Conservation (phyloP, 202 grass and related monocot genomes). For the Zizania palustris region DNA sequence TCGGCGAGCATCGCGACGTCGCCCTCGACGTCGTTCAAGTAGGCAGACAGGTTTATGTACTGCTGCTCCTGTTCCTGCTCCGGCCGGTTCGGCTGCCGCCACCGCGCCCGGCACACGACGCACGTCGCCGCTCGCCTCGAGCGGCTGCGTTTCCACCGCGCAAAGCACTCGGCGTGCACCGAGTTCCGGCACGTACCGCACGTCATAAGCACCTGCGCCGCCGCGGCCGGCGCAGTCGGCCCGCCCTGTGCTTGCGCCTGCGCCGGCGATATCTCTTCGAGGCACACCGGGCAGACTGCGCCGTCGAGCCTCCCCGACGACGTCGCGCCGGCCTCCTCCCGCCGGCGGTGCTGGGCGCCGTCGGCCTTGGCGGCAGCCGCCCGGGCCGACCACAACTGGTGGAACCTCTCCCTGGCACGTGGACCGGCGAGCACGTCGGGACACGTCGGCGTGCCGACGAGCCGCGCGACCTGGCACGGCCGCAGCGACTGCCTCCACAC, state of each 20-base stretch:
- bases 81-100: constrained; percentile 57
- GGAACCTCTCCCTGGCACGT: constrained; percentile 69
- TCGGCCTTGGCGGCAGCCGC: background rate
- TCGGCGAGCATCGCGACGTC: constrained; percentile 41
- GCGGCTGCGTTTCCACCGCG: constrained; percentile 81
- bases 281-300: constrained; percentile 74
- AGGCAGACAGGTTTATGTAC: constrained; percentile 86
- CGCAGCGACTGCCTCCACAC: constrained; percentile 72
- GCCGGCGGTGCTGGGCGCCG: background rate
- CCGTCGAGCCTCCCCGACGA: constrained; percentile 41
- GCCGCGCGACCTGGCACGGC: constrained; percentile 67
- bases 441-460: constrained; percentile 59
- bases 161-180: constrained; percentile 83
- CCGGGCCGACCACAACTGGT: constrained; percentile 52
- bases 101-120: constrained; percentile 87
- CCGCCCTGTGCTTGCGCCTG: background rate
- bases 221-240: background rate
- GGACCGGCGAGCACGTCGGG: constrained; percentile 57
- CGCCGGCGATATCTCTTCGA: constrained; percentile 64
- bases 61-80: constrained; percentile 22
- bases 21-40: constrained; percentile 52
- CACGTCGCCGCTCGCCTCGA: constrained; percentile 70
- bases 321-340: background rate
- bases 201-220: constrained; percentile 45
- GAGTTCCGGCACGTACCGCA: constrained; percentile 85